These are phyloP conservation scores for Tulasnella sp. DNA, from an alignment of 768 basidiomycete species.

Conservation along the genomic window DNA sequence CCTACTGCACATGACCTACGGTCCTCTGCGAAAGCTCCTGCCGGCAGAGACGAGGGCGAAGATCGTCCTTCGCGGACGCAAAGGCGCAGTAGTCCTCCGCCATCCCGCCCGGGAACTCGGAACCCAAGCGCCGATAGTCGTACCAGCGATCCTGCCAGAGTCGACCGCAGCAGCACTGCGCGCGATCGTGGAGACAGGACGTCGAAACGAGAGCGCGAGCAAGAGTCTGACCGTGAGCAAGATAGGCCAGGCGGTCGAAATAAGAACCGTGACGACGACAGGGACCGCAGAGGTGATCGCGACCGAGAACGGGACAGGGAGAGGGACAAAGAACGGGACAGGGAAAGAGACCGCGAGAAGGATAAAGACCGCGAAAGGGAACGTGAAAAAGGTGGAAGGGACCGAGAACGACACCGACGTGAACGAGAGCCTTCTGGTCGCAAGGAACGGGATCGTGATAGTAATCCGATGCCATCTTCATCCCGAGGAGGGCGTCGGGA, in stretches of 20 bases:
- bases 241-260: constrained; percentile 9
- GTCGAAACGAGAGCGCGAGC: constrained; percentile 27
- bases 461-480: background rate
- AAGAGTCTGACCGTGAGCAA: constrained; percentile 26
- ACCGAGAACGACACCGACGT: constrained; percentile 16
- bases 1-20: constrained; percentile 27
- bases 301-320: constrained; percentile 24
- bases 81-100: background rate
- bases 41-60: background rate
- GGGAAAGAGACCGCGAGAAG: background rate
- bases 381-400: constrained; percentile 15
- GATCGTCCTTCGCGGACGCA: constrained; percentile 25
- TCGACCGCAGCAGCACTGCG: background rate
- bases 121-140: constrained; percentile 29
- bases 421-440: constrained; percentile 20
- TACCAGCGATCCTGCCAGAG: constrained; percentile 24
- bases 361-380: constrained; percentile 18
- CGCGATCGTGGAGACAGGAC: constrained; percentile 26
- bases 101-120: constrained; percentile 21
- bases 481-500: constrained; percentile 8
- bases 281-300: constrained; percentile 27
- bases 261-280: constrained; percentile 17
- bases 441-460: constrained; percentile 21
- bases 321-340: constrained; percentile 25
- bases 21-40: constrained; percentile 3